Percentiles rank a stretch among this genome's conserved stretches.
Evolutionary conservation across 2,329 filamentous ascomycete genomes (phyloP).

Genomic region (Tolypocladium inflatum): DNA sequence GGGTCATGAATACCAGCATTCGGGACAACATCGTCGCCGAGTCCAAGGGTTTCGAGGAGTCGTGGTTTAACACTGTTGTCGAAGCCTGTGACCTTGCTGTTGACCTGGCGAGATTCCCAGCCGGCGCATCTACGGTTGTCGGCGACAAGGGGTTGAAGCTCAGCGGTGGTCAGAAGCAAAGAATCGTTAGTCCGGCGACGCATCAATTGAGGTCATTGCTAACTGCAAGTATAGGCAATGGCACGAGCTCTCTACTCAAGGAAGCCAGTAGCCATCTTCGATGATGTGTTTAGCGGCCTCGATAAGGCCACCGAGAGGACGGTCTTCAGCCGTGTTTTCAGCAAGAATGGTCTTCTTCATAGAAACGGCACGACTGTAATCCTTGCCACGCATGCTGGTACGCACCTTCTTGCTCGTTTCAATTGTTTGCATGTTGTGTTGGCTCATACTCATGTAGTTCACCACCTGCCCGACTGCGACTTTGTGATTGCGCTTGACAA

Average conservation of each 20-base stretch:
- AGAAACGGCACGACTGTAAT: conserved; percentile 18
- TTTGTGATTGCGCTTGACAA: conserved; percentile 32
- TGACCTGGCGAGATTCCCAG: conserved; percentile 15
- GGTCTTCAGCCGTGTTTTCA: conserved; percentile 29
- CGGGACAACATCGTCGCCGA: conserved; percentile 24
- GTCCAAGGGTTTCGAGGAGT: conserved; percentile 15
- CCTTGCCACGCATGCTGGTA: conserved; percentile 21
- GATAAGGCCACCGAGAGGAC: conserved; percentile 30
- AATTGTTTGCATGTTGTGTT: too few species aligned
- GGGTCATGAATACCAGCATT: conserved; percentile 23
- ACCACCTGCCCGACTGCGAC: conserved; percentile 28
- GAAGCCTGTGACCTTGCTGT: conserved; percentile 21
- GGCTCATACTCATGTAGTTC: conserved; percentile 9
- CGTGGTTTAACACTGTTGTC: conserved; percentile 21
- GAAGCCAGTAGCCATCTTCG: conserved; percentile 23
- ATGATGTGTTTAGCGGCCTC: conserved; percentile 29
- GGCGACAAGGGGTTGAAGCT: conserved; percentile 22
- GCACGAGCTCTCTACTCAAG: conserved; percentile 22
- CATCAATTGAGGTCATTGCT: too few species aligned
- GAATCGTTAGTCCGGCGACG: conserved; percentile 11
- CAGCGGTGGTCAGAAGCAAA: conserved; percentile 24
- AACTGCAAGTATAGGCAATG: conserved; percentile 9
- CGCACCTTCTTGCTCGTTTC: too few species aligned
- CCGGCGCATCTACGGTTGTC: conserved; percentile 15
- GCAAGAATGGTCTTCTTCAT: conserved; percentile 22